Evolutionary conservation across 1,284 basidiomycete species (phyloP).

Genomic region (Chondrostereum purpureum): DNA sequence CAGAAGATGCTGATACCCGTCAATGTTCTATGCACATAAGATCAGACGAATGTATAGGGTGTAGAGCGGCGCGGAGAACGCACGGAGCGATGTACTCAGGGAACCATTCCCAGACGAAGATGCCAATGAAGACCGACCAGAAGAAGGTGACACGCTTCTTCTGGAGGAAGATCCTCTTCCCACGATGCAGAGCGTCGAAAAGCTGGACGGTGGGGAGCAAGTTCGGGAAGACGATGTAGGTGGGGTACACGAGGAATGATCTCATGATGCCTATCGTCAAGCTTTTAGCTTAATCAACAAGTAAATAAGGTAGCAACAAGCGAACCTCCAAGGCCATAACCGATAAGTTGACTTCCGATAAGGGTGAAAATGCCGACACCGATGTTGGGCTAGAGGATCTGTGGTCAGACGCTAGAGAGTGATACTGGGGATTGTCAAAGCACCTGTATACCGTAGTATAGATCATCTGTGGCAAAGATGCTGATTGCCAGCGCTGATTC

Average conservation of each 20-base stretch:
- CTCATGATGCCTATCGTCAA: slow-evolving; percentile 9
- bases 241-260: slow-evolving; percentile 12
- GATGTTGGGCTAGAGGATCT: slow-evolving; percentile 4
- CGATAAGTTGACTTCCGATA: slow-evolving; percentile 49
- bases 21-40: slow-evolving; percentile 20
- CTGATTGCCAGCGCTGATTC: slow-evolving; percentile 6
- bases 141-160: slow-evolving; percentile 32
- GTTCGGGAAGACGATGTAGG: slow-evolving; percentile 19
- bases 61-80: not conserved
- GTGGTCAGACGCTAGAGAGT: too few species aligned
- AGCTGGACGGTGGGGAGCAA: slow-evolving; percentile 19
- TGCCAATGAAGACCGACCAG: slow-evolving; percentile 32
- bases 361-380: slow-evolving; percentile 14
- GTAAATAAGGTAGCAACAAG: not conserved
- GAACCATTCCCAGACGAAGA: slow-evolving; percentile 46
- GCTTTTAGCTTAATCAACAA: not conserved
- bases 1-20: slow-evolving; percentile 53
- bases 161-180: slow-evolving; percentile 6
- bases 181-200: slow-evolving; percentile 12
- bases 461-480: slow-evolving; percentile 7
- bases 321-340: slow-evolving; percentile 26
- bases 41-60: not conserved
- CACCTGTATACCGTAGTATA: slow-evolving; percentile 5
- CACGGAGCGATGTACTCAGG: slow-evolving; percentile 18
- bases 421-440: too few species aligned